Evolutionary conservation across 352 stramenopile species (phyloP).

Genomic region (Phytophthora pistaciae): DNA sequence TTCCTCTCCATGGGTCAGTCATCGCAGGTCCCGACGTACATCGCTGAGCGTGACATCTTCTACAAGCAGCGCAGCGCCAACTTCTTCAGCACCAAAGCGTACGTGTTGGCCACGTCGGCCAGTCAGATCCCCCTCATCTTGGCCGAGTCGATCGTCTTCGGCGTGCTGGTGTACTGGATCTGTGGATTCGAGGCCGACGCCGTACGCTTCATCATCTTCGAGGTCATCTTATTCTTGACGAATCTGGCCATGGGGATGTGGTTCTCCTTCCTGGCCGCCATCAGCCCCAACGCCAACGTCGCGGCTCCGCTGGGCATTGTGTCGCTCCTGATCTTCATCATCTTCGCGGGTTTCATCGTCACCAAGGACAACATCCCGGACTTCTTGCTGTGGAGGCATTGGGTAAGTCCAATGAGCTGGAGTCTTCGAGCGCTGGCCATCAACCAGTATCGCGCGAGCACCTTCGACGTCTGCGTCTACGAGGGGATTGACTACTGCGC

Average conservation of each 20-base stretch:
- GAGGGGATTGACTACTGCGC: slow-evolving; percentile 35
- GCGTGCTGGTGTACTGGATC: slow-evolving; percentile 86
- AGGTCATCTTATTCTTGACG: too few species aligned
- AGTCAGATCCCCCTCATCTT: slow-evolving; percentile 48
- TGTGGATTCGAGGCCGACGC: slow-evolving; percentile 58
- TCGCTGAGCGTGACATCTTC: slow-evolving; percentile 28
- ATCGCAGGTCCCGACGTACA: slow-evolving; percentile 69
- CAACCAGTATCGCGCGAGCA: slow-evolving; percentile 51
- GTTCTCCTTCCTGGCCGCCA: too few species aligned
- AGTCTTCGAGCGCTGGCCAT: slow-evolving; percentile 49
- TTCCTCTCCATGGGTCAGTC: slow-evolving; percentile 78
- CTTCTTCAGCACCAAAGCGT: slow-evolving; percentile 71
- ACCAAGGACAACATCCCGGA: too few species aligned
- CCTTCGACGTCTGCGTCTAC: slow-evolving; percentile 42
- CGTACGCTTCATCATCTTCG: slow-evolving; percentile 47
- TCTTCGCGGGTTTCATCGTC: too few species aligned
- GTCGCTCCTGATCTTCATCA: too few species aligned
- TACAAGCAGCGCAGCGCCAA: too few species aligned
- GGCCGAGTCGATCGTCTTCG: slow-evolving; percentile 80
- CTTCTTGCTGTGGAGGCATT: slow-evolving; percentile 53
- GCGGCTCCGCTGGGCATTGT: too few species aligned
- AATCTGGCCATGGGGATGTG: too few species aligned
- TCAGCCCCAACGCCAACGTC: too few species aligned
- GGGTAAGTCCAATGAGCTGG: slow-evolving; percentile 66
- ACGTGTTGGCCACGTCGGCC: slow-evolving; percentile 58